Conservation (phyloP, 1,139 yeast genomes). For the Tardiomyces depauwii region DNA sequence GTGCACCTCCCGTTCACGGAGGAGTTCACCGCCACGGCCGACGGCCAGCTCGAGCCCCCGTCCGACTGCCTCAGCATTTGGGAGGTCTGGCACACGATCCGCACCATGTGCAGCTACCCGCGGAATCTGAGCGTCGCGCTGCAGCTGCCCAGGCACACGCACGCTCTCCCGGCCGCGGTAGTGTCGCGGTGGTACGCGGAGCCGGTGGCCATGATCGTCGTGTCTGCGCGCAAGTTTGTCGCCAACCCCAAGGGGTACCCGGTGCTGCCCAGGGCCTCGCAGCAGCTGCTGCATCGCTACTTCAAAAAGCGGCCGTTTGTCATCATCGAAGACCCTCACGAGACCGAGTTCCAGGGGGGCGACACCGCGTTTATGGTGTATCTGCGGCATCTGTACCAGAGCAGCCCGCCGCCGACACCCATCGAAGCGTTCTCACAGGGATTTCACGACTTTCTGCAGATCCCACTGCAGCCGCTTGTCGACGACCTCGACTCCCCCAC, state of each 20-base stretch:
- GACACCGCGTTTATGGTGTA: slow-evolving; percentile 39
- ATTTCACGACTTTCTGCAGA: slow-evolving; percentile 33
- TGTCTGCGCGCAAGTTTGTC: slow-evolving; percentile 43
- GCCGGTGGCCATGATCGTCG: slow-evolving; percentile 44
- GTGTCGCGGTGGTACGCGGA: slow-evolving; percentile 53
- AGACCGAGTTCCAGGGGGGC: slow-evolving; percentile 27
- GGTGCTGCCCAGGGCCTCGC: slow-evolving; percentile 47
- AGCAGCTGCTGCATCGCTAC: slow-evolving; percentile 32
- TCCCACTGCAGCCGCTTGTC: slow-evolving; percentile 64
- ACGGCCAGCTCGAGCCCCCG: slow-evolving; percentile 25
- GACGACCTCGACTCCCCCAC: slow-evolving; percentile 45
- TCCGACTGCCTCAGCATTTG: slow-evolving; percentile 48
- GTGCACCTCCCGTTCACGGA: slow-evolving; percentile 34
- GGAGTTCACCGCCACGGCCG: slow-evolving; percentile 25
- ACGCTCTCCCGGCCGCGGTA: slow-evolving; percentile 33
- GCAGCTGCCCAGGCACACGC: slow-evolving; percentile 39
- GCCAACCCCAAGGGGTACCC: slow-evolving; percentile 50
- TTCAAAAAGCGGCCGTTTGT: slow-evolving; percentile 23
- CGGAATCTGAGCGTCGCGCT: slow-evolving; percentile 42
- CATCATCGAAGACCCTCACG: slow-evolving; percentile 24
- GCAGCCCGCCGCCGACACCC: slow-evolving; percentile 22
- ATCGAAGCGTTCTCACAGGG: slow-evolving; percentile 27
- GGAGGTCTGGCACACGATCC: slow-evolving; percentile 59
- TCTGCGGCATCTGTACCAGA: slow-evolving; percentile 37
- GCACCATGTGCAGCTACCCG: slow-evolving; percentile 42